Conservation (phyloP, 1,284 basidiomycete species). For the Leccinum fuscescens region DNA sequence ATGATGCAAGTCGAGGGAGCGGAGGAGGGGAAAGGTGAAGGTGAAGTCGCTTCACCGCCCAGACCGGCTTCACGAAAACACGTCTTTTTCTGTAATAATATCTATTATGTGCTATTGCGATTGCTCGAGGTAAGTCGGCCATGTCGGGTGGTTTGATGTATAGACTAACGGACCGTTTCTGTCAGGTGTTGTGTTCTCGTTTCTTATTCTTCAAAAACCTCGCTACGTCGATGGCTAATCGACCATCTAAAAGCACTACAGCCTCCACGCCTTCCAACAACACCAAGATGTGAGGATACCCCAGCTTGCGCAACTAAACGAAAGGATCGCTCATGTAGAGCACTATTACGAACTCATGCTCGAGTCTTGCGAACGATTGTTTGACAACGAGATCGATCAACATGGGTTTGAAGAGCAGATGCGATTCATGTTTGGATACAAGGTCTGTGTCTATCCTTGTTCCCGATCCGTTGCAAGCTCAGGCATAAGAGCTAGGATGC, state of each 20-base stretch:
- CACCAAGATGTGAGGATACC: conserved; percentile 28
- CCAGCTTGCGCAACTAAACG: conserved; percentile 20
- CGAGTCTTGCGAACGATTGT: conserved; percentile 85
- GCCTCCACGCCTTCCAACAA: conserved; percentile 35
- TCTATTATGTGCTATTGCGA: conserved; percentile 84
- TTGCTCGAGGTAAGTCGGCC: conserved; percentile 69
- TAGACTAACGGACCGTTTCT: conserved; percentile 3
- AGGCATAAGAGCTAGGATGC: conserved; percentile 46
- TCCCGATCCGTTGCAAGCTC: not conserved
- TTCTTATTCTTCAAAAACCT: conserved; percentile 72
- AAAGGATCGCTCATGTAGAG: conserved; percentile 35
- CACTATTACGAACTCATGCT: conserved; percentile 85
- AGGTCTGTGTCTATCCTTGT: conserved; percentile 38
- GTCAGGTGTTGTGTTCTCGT: conserved; percentile 84
- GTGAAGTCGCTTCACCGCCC: conserved; percentile 17
- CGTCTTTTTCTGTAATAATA: conserved; percentile 87
- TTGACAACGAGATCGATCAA: conserved; percentile 91
- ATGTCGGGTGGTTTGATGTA: not conserved
- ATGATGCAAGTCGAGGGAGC: conserved; percentile 40
- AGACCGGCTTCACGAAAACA: conserved; percentile 43
- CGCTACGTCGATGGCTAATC: conserved; percentile 46
- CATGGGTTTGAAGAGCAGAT: conserved; percentile 88
- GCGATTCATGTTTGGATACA: conserved; percentile 86
- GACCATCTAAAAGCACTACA: conserved; percentile 26
- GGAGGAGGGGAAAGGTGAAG: conserved; percentile 28